phyloP scores from a whole-genome alignment of 768 basidiomycete genomes.

The Termitomyces sp. region DNA sequence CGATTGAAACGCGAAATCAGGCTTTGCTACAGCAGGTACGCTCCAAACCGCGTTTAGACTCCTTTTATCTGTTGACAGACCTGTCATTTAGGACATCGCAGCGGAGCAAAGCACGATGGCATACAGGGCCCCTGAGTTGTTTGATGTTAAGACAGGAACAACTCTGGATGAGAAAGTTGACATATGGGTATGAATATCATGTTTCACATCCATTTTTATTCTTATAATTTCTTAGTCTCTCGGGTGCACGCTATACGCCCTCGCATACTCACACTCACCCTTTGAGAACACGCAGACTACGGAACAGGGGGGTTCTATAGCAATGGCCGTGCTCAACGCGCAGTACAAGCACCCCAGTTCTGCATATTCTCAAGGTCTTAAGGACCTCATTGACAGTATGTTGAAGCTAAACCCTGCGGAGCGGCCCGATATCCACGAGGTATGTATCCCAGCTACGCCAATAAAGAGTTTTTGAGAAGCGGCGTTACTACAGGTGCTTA shows the following conservation, averaged over 20 bases:
- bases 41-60: neutral
- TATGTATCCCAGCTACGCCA: constrained; percentile 24
- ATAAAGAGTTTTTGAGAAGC: neutral
- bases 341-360: constrained; percentile 87
- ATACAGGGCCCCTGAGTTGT: constrained; percentile 94
- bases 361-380: constrained; percentile 81
- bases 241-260: constrained; percentile 90
- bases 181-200: constrained; percentile 69
- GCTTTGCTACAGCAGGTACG: constrained; percentile 84
- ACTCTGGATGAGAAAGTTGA: constrained; percentile 92
- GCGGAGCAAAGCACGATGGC: constrained; percentile 99
- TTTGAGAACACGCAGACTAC: constrained; percentile 92
- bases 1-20: constrained; percentile 75
- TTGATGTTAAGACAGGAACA: constrained; percentile 91
- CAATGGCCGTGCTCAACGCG: constrained; percentile 94
- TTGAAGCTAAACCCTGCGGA: constrained; percentile 78
- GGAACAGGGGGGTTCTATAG: constrained; percentile 93
- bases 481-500: constrained; percentile 46
- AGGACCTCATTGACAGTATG: constrained; percentile 79
- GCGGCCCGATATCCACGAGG: constrained; percentile 83
- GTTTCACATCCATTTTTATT: neutral
- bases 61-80: neutral
- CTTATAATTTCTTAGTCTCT: constrained; percentile 56
- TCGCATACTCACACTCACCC: constrained; percentile 93
- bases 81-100: constrained; percentile 72